Conservation (phyloP, 2,329 filamentous ascomycete species). For the Trichoderma arundinaceum region DNA sequence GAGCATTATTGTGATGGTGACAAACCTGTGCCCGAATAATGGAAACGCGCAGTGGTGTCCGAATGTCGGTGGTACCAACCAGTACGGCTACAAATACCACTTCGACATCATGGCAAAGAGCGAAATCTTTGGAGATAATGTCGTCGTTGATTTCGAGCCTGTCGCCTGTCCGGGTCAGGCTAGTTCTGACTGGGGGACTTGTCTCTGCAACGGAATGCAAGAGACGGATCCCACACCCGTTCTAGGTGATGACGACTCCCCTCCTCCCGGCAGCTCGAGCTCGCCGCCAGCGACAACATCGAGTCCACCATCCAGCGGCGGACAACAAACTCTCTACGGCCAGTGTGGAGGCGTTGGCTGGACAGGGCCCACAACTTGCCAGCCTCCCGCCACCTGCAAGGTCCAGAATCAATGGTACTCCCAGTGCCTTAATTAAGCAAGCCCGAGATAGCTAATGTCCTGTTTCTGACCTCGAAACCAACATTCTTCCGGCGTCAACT, state of each 20-base stretch:
- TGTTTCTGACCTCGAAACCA: not conserved
- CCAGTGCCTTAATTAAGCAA: slow-evolving; percentile 17
- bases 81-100: slow-evolving; percentile 25
- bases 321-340: slow-evolving; percentile 37
- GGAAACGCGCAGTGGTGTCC: slow-evolving; percentile 24
- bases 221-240: slow-evolving; percentile 17
- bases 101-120: slow-evolving; percentile 25
- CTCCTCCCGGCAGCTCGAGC: not conserved
- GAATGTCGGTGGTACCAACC: slow-evolving; percentile 14
- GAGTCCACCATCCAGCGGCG: slow-evolving; percentile 5
- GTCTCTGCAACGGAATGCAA: slow-evolving; percentile 8
- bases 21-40: slow-evolving; percentile 24
- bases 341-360: slow-evolving; percentile 49
- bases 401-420: slow-evolving; percentile 37
- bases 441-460: not conserved
- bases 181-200: slow-evolving; percentile 12
- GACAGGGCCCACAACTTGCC: slow-evolving; percentile 46
- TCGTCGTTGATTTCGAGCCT: slow-evolving; percentile 26
- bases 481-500: not conserved
- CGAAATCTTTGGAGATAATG: slow-evolving; percentile 17
- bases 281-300: not conserved
- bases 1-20: slow-evolving; percentile 25
- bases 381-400: slow-evolving; percentile 45
- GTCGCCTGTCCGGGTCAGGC: slow-evolving; percentile 18
- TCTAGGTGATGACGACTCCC: not conserved